Percentiles rank a stretch among this genome's conserved stretches.
Evolutionary conservation across 2,329 filamentous ascomycete species (phyloP).

Genomic region (Didymella pinodella): DNA sequence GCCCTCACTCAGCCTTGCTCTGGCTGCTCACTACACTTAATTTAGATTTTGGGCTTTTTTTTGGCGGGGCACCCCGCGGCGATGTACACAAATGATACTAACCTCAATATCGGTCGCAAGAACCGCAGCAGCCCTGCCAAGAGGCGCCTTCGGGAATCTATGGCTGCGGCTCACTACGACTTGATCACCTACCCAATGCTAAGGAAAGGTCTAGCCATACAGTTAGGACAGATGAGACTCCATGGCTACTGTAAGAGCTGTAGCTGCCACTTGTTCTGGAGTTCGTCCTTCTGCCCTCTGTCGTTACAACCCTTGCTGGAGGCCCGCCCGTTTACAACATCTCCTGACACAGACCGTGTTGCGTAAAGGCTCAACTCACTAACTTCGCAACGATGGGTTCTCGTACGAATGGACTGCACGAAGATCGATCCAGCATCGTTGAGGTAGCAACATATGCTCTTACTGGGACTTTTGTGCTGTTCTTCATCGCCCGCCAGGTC

Average conservation of each 20-base stretch:
- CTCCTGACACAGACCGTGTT: no score
- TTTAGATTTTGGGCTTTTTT: slow-evolving; percentile 3
- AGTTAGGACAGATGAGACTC: not conserved
- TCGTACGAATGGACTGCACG: not conserved
- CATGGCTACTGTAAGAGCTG: not conserved
- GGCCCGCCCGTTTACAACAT: not conserved
- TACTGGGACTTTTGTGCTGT: slow-evolving; percentile 31
- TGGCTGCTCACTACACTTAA: slow-evolving; percentile 1
- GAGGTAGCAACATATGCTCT: slow-evolving; percentile 40
- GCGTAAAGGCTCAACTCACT: no score
- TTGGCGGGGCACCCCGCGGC: not conserved
- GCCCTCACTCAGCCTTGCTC: slow-evolving; percentile 3
- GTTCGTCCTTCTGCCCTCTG: not conserved
- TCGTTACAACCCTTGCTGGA: not conserved
- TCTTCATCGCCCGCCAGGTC: slow-evolving; percentile 37
- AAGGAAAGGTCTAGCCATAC: not conserved
- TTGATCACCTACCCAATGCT: not conserved
- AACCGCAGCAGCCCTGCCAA: not conserved
- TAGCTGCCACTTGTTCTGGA: not conserved
- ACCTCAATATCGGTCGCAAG: not conserved
- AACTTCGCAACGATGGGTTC: not conserved
- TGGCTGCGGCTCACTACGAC: not conserved
- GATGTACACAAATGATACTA: not conserved
- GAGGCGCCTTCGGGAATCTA: slow-evolving; percentile 2
- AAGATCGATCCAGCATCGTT: slow-evolving; percentile 33